phyloP scores from a whole-genome alignment of 345 rosid species.

The Moricandia arvensis region DNA sequence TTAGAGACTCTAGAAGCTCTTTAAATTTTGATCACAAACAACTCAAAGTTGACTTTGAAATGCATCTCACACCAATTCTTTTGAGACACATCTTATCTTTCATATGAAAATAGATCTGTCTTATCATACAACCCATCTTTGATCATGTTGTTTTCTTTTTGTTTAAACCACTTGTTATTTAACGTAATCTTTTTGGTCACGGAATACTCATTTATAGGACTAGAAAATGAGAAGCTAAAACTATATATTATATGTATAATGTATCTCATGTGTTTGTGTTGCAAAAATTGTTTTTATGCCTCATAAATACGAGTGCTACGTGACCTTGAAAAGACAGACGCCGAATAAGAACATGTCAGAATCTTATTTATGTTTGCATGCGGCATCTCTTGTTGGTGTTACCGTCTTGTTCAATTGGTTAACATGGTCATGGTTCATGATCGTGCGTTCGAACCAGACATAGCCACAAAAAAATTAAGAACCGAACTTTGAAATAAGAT shows the following conservation, averaged over 20 bases:
- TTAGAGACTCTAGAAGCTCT: constrained; percentile 27
- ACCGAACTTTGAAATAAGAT: neutral
- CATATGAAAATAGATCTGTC: neutral
- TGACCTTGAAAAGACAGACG: constrained; percentile 15
- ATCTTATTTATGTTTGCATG: constrained; percentile 5
- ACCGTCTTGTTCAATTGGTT: neutral
- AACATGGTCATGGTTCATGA: neutral
- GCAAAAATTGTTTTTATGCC: neutral
- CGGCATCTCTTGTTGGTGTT: constrained; percentile 1
- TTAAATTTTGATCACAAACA: constrained; percentile 34
- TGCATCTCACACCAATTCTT: constrained; percentile 17
- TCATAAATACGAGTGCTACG: constrained; percentile 16
- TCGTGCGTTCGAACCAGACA: neutral
- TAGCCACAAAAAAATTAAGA: neutral
- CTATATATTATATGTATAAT: neutral
- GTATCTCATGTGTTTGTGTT: neutral
- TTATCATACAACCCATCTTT: neutral
- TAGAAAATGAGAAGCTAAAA: neutral
- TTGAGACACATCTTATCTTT: constrained; percentile 1
- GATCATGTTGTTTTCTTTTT: neutral
- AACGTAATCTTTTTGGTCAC: neutral
- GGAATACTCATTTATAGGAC: neutral
- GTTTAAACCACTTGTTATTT: neutral
- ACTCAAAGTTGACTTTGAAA: constrained; percentile 26
- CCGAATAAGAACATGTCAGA: constrained; percentile 5